Evolutionary conservation across 2,329 filamentous ascomycete genomes (phyloP), one percentile per base, ranked within the genome.

Genomic region (Penicillium rolfsii): DNA sequence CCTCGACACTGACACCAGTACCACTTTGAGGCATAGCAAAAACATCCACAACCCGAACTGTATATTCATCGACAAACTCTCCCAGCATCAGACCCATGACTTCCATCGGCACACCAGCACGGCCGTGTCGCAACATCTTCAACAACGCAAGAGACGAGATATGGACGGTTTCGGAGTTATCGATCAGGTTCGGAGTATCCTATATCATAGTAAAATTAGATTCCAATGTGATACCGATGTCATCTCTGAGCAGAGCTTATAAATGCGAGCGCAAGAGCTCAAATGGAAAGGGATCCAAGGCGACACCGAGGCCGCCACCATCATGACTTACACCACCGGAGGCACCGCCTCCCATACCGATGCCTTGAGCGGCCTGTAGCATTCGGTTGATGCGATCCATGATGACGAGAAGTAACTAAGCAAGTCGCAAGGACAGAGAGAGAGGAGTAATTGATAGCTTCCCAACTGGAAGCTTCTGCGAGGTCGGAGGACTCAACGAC

Each of bases 11-110:
- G 70, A 99, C 95, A 70, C 95, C 95, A 1, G 95, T 99, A 80
- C 95, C 95, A 71, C 93, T 97, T 77, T 99, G 95, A 22, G 95
- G 95, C 95, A 99, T 99, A 62, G 95, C 95, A 79, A 99, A 99
- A 30, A 99, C 95, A 79, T 99, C 95, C 68, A 98, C 94, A 14
- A 99, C 95, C 69, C 94, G 90, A 64, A 99, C 95, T 61, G 95
- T 99, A 81, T 97, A 99, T 81, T 98, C 95, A 75, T 99, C 95
- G 62, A 99, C 94, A 71, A 99, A 98, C 78, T 98, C 95, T 77
- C 95, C 95, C 73, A 98, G 81, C 95, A 99, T 99, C 76, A 99
- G 83, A 64, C 95, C 95, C 95, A 99, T 99, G 77, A 99, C 95
- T 84, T 99, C 95, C 95, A 99, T 99, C 22, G 95, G 95, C 67